phyloP scores from a whole-genome alignment of 768 basidiomycete species.

The Trametes gibbosa region DNA sequence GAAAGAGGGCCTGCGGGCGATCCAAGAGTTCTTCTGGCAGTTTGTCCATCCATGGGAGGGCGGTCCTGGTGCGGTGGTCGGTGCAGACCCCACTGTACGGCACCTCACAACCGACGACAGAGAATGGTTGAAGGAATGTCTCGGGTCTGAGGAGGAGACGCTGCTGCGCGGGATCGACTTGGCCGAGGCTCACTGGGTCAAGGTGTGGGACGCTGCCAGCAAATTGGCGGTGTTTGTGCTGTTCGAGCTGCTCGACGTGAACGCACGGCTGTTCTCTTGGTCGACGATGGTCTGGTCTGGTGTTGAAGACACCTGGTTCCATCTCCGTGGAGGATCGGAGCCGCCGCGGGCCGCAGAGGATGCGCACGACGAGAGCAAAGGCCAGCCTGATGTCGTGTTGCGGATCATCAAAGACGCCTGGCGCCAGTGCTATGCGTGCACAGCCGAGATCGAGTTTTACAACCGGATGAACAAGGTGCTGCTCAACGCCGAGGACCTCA shows the following conservation, averaged over 20 bases:
- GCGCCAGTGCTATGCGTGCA: slow-evolving; percentile 5
- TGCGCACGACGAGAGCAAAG: not conserved
- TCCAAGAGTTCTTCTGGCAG: slow-evolving; percentile 14
- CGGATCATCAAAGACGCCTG: slow-evolving; percentile 15
- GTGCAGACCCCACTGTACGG: slow-evolving; percentile 2
- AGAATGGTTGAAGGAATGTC: not conserved
- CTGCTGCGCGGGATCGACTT: not conserved
- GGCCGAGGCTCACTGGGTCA: not conserved
- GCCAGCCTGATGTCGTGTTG: not conserved
- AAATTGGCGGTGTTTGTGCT: not conserved
- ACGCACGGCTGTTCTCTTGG: slow-evolving; percentile 12
- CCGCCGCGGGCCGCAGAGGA: not conserved
- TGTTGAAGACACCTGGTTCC: not conserved
- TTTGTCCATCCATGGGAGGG: slow-evolving; percentile 9
- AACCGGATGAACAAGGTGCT: not conserved
- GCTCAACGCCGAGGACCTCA: not conserved
- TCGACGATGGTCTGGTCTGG: slow-evolving; percentile 17
- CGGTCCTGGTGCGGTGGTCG: not conserved
- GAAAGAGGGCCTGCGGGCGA: not conserved
- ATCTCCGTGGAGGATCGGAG: not conserved
- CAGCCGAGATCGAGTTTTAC: slow-evolving; percentile 5
- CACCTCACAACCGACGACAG: not conserved
- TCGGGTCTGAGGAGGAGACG: not conserved
- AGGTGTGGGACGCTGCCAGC: not conserved
- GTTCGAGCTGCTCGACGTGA: slow-evolving; percentile 4